phyloP scores from a whole-genome alignment of 2,329 filamentous ascomycete species.

The Colletotrichum brevisporum region DNA sequence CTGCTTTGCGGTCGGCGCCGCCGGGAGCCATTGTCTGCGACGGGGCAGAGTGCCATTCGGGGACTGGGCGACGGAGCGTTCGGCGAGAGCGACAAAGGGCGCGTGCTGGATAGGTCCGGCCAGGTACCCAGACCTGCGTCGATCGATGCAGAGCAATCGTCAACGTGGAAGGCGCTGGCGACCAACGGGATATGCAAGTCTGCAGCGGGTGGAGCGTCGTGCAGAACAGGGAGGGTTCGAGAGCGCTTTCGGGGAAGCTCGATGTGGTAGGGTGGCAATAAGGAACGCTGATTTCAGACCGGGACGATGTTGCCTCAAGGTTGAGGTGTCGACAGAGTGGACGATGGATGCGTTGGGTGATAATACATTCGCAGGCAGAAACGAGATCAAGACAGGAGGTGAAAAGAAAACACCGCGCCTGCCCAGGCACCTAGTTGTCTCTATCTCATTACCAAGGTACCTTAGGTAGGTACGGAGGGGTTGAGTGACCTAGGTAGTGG shows the following conservation, averaged over 20 bases:
- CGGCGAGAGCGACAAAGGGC: slow-evolving; percentile 15
- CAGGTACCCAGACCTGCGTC: slow-evolving; percentile 10
- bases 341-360: too few species aligned
- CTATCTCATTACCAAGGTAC: too few species aligned
- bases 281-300: slow-evolving; percentile 36
- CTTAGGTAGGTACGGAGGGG: too few species aligned
- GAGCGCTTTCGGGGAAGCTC: slow-evolving; percentile 32
- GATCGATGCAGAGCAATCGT: slow-evolving; percentile 20
- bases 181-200: slow-evolving; percentile 16
- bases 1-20: slow-evolving; percentile 63
- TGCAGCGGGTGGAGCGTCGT: slow-evolving; percentile 5
- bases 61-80: slow-evolving; percentile 11
- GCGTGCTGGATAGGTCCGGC: slow-evolving; percentile 1
- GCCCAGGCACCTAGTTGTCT: too few species aligned
- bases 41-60: slow-evolving; percentile 33
- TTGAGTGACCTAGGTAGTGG: too few species aligned
- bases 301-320: slow-evolving; percentile 14
- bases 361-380: too few species aligned
- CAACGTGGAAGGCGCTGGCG: slow-evolving; percentile 19
- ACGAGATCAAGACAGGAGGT: neutral
- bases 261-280: slow-evolving; percentile 22
- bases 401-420: neutral
- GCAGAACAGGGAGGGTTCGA: slow-evolving; percentile 16
- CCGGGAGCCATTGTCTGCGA: slow-evolving; percentile 53
- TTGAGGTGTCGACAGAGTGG: slow-evolving; percentile 18